Evolutionary conservation across 2,329 filamentous ascomycete genomes (phyloP), one percentile per base, ranked within the genome.

Genomic region (Colletotrichum neosansevieriae): DNA sequence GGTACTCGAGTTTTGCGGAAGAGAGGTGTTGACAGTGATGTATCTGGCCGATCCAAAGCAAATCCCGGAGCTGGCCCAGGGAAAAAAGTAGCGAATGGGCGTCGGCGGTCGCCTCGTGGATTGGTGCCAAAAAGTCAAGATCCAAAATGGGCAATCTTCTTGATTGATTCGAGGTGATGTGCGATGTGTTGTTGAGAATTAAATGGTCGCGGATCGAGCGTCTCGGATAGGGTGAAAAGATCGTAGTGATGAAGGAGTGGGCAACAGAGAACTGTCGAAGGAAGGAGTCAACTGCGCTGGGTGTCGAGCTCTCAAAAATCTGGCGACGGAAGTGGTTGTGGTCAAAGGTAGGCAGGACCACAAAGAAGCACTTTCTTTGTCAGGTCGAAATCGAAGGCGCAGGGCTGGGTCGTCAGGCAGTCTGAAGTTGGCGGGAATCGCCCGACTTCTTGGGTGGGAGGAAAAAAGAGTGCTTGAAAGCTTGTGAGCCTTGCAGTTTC

Each of bases 121-220:
- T 78, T 75, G 74, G 65, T 73, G 76, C 72, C 73, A 72, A 73
- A 72, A 74, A 72, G 70, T 71, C 72, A 44, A 66, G 29, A 74
- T 75, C 71, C 70, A 76, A 75, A 74, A 58, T 54, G 58, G 71
- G 63, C 70, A 71, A 71, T 69, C 57, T 65, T 73, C 70, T 70
- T 72, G 65, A 53, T 38, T 49, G 29, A n/a, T 50, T 60, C 24
- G 38, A 45, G 58, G 40, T 38, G 64, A 50, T 60, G 24, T 40
- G 65, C 40, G 64, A 44, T 32, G 67, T 38, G 64, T 40, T 44
- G 63, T 44, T 38, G 47, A 38, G 51, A 40, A 64, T 69, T 70
- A 69, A 29, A 40, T 58, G 54, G 47, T 58, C 65, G 68, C 44
- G 64, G 64, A 47, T 67, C 63, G 45, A 57, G 54, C 60, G 65